These are phyloP conservation scores for Pseudonitzschia delicatissima DNA, from an alignment of 108 stramenopile genomes.

Conservation along the genomic window DNA sequence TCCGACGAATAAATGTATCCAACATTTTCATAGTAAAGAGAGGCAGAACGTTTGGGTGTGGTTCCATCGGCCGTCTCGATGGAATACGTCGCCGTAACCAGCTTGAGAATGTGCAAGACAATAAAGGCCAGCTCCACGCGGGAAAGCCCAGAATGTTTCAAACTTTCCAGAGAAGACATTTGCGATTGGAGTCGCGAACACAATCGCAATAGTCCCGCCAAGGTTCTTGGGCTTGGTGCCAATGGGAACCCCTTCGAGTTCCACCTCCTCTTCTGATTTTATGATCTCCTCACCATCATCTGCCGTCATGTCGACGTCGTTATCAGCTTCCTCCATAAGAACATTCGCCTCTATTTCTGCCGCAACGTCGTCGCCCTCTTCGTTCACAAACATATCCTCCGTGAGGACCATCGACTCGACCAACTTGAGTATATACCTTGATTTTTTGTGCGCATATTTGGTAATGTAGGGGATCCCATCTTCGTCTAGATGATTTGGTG, in stretches of 20 bases:
- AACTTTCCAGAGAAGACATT: constrained; percentile 47
- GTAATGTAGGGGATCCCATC: constrained; percentile 72
- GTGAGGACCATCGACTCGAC: constrained; percentile 56
- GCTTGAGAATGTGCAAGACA: constrained; percentile 60
- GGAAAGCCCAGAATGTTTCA: constrained; percentile 66
- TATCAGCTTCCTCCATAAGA: constrained; percentile 23
- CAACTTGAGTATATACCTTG: constrained; percentile 48
- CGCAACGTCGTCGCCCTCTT: constrained; percentile 22
- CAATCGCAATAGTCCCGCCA: constrained; percentile 39
- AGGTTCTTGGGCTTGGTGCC: constrained; percentile 14
- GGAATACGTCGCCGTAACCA: constrained; percentile 63
- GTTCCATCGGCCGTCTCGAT: constrained; percentile 13
- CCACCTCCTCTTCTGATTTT: constrained; percentile 27
- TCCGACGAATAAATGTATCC: constrained; percentile 39
- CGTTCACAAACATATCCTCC: constrained; percentile 39
- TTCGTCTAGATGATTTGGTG: constrained; percentile 49
- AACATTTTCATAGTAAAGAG: constrained; percentile 53
- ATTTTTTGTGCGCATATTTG: constrained; percentile 62
- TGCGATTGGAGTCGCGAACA: constrained; percentile 69
- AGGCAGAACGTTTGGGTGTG: constrained; percentile 31
- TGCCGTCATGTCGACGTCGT: constrained; percentile 29
- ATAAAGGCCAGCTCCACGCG: constrained; percentile 57
- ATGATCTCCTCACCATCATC: constrained; percentile 21
- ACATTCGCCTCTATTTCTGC: constrained; percentile 1
- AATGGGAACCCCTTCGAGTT: constrained; percentile 7